These are phyloP conservation scores for Fusarium floridanum DNA, from an alignment of 2,329 filamentous ascomycete genomes.

Conservation along the genomic window DNA sequence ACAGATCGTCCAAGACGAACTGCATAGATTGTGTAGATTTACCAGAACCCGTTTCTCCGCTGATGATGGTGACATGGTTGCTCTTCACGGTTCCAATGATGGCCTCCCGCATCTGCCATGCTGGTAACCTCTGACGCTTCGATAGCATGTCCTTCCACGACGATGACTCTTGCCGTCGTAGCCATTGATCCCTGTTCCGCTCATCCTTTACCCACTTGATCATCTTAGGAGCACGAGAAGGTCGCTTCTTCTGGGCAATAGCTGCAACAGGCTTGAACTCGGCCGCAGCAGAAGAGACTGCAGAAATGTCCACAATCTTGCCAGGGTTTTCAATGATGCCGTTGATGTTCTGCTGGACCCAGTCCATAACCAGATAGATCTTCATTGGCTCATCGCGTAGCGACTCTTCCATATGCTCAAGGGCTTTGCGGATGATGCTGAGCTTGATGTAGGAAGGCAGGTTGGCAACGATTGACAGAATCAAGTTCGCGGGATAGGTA, in stretches of 20 bases:
- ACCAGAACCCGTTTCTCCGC: slow-evolving; percentile 95
- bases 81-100: slow-evolving; percentile 81
- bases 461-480: slow-evolving; percentile 77
- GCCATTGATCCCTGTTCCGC: slow-evolving; percentile 76
- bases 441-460: slow-evolving; percentile 94
- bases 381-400: slow-evolving; percentile 88
- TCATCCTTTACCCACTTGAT: slow-evolving; percentile 74
- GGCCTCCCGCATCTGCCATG: slow-evolving; percentile 84
- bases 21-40: slow-evolving; percentile 98
- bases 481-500: slow-evolving; percentile 78
- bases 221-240: slow-evolving; percentile 64
- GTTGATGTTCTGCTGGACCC: slow-evolving; percentile 88
- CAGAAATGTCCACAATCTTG: slow-evolving; percentile 84
- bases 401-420: slow-evolving; percentile 77
- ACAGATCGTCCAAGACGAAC: slow-evolving; percentile 93
- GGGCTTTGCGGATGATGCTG: slow-evolving; percentile 83
- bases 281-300: slow-evolving; percentile 76
- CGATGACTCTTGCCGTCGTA: slow-evolving; percentile 72
- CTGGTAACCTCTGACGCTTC: slow-evolving; percentile 81
- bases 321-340: slow-evolving; percentile 88
- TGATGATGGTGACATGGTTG: slow-evolving; percentile 94
- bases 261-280: slow-evolving; percentile 59
- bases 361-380: slow-evolving; percentile 89
- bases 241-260: slow-evolving; percentile 46
- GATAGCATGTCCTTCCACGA: slow-evolving; percentile 81